Evolutionary conservation across 169 alveolate genomes (phyloP).

Genomic region (Plasmodium relictum): DNA sequence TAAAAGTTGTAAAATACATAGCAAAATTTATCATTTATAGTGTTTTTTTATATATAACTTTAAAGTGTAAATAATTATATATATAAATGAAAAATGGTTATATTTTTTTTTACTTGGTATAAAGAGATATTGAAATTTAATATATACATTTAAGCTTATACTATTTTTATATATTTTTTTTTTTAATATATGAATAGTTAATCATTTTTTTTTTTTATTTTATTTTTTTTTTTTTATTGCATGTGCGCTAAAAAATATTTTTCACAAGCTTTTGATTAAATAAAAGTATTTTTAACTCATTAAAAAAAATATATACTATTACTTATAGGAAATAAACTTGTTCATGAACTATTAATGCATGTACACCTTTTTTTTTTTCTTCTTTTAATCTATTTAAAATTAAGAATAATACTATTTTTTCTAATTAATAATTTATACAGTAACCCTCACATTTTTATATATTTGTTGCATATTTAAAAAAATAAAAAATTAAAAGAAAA

Average conservation of each 20-base stretch:
- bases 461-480: too few relatives aligned
- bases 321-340: slow-evolving; percentile 17
- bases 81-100: too few relatives aligned
- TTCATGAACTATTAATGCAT: slow-evolving; percentile 18
- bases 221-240: slow-evolving; percentile 16
- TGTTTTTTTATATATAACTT: too few relatives aligned
- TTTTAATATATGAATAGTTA: neutral
- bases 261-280: slow-evolving; percentile 10
- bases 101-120: too few relatives aligned
- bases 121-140: too few relatives aligned
- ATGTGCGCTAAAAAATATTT: slow-evolving; percentile 28
- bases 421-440: slow-evolving; percentile 8
- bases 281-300: slow-evolving; percentile 34
- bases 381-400: slow-evolving; percentile 16
- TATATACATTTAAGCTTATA: too few relatives aligned
- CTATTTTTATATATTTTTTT: neutral
- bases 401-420: slow-evolving; percentile 31
- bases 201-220: neutral
- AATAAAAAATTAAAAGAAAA: too few relatives aligned
- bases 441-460: too few relatives aligned
- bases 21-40: too few relatives aligned
- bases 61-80: too few relatives aligned
- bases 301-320: slow-evolving; percentile 16
- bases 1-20: too few relatives aligned
- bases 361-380: slow-evolving; percentile 55